Conservation (phyloP, 768 basidiomycete genomes). For the Trichaptum fuscoviolaceum region DNA sequence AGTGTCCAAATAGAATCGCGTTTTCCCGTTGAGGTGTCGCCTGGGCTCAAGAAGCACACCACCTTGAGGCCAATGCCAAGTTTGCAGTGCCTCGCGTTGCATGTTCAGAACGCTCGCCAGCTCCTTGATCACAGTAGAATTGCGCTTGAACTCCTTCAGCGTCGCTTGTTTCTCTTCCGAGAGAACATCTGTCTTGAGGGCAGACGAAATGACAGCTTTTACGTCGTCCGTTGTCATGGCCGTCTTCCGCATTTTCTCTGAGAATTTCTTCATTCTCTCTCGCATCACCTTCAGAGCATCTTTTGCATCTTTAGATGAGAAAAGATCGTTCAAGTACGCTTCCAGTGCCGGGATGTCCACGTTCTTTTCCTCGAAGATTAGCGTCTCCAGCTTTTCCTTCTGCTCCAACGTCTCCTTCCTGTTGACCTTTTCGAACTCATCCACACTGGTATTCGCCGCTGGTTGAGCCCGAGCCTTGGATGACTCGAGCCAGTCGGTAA, state of each 20-base stretch:
- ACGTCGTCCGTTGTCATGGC: conserved; percentile 25
- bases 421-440: conserved; percentile 2
- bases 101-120: conserved; percentile 41
- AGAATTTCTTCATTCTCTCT: conserved; percentile 24
- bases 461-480: conserved; percentile 8
- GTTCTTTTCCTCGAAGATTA: conserved; percentile 34
- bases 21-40: conserved; percentile 44
- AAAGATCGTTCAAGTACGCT: conserved; percentile 32
- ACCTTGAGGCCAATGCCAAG: conserved; percentile 40
- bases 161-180: conserved; percentile 35
- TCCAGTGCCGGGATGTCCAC: conserved; percentile 29
- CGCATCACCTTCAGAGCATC: conserved; percentile 28
- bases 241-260: conserved; percentile 21
- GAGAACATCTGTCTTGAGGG: conserved; percentile 34
- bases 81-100: conserved; percentile 35
- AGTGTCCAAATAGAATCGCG: conserved; percentile 43
- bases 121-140: conserved; percentile 32
- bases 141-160: conserved; percentile 36
- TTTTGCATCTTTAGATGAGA: conserved; percentile 27
- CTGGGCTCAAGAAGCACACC: conserved; percentile 40
- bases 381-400: conserved; percentile 32
- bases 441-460: background rate
- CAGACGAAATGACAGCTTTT: conserved; percentile 26
- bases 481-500: conserved; percentile 36
- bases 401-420: conserved; percentile 20